Evolutionary conservation across 352 stramenopile species (phyloP), one percentile per base, ranked within the genome.

Genomic region (Blastocystis sp.): DNA sequence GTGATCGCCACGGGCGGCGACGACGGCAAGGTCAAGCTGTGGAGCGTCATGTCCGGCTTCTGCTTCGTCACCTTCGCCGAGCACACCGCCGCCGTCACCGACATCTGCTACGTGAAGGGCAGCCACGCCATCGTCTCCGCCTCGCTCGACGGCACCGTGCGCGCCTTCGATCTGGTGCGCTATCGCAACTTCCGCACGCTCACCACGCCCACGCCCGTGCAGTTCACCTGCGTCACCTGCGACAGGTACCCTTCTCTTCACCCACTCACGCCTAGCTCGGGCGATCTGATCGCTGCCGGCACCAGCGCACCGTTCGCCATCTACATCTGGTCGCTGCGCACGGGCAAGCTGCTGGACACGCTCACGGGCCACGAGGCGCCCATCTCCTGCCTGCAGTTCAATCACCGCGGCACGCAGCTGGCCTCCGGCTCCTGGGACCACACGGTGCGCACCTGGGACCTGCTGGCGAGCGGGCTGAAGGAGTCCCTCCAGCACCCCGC

Each of bases 141-240:
- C n/a, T 98, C 95, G 88, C 91, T 99, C 0, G 97, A 99, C 91
- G 96, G 97, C 64, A 99, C 96, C 2, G 96, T 99, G 19, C 93
- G 96, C 82, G 96, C 96, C 0, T 98, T 98, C 89, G 97, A 99
- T 89, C 89, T 99, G 56, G 95, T 98, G 89, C 93, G 97, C 67
- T 99, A 98, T 91, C 95, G 96, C 82, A 98, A 98, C 91, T 99
- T 99, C 91, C 95, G 96, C 71, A 97, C 97, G 14, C 93, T 98
- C 53, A 98, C 95, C 1, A 96, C 96, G 34, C 95, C 96, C n/a
- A 94, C 94, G 70, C 95, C 95, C 34, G 94, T 96, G 80, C 96
- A 99, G 91, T 98, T 99, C 89, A 92, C 98, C 7, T 98, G 93
- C 62, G 91, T 99, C 53, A 96, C 96, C 34, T 92, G 98, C n/a